Evolutionary conservation across 495 filamentous ascomycete species (phyloP), one percentile per base, ranked within the genome.

Genomic region (Sporormia fimetaria): DNA sequence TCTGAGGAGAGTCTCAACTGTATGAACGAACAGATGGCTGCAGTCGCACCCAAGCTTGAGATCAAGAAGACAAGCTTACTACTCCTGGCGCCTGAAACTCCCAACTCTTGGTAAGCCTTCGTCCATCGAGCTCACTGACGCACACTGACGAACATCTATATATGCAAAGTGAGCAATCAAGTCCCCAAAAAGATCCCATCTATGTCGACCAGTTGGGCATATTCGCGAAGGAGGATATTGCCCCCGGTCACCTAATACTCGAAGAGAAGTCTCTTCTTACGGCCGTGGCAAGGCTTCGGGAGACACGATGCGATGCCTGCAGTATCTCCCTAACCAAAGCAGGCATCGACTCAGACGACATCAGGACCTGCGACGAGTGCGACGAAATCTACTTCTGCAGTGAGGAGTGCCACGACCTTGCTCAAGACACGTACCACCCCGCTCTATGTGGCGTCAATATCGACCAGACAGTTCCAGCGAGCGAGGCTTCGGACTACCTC

Each of bases 341-440:
- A 45, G 14, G 40, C 65, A 3, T 57, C 59, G 7, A 54, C 58
- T 6, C 62, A 76, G 0, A 32, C 11, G 17, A 12, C 10, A 38
- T 32, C 10, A 25, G 81, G 17, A 61, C 66, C 24, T 94, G 87
- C 57, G 67, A 73, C 12, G 75, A 79, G 22, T 94, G 86, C 61
- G 68, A 79, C 47, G 81, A 88, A 51, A 85, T 75, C 11, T 76
- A 90, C 55, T 98, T 92, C 65, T 98, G 90, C 68, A 78, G 75
- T 56, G 64, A 74, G 23, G 56, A 65, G 12, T 98, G 90, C 62
- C 73, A 75, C 51, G 64, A 76, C 14, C 61, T 66, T 21, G 87
- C 90, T n/a, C 74, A 79, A 47, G 52, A 64, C 7, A 65, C 69
- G 26, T 96, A 98, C 57, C 90, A 98, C 55, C 79, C 78, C 0